These are phyloP conservation scores for Rhizopus delemar DNA, from an alignment of 371 early-diverging fungal species.

Conservation along the genomic window DNA sequence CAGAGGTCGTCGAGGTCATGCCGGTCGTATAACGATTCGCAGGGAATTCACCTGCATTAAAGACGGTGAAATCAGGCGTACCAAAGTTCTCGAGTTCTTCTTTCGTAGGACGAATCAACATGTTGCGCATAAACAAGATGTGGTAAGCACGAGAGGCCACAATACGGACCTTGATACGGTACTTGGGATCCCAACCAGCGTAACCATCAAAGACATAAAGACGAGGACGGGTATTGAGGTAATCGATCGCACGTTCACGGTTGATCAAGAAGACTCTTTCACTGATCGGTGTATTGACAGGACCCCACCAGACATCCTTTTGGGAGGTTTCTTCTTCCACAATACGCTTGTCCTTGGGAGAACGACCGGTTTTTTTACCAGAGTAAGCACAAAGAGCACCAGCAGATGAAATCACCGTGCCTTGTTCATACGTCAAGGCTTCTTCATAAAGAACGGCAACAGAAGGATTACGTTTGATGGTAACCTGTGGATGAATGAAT, in stretches of 20 bases:
- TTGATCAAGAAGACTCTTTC: slow-evolving; percentile 92
- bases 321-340: slow-evolving; percentile 83
- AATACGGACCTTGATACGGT: slow-evolving; percentile 95
- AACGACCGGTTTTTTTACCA: slow-evolving; percentile 89
- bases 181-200: slow-evolving; percentile 95
- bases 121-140: slow-evolving; percentile 96
- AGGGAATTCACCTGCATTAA: slow-evolving; percentile 97
- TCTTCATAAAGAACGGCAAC: slow-evolving; percentile 93
- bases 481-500: slow-evolving; percentile 33
- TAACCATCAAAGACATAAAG: slow-evolving; percentile 96
- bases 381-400: slow-evolving; percentile 93
- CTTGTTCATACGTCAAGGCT: slow-evolving; percentile 86
- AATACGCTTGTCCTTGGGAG: slow-evolving; percentile 95
- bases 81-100: slow-evolving; percentile 93
- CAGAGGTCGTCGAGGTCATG: slow-evolving; percentile 93
- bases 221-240: slow-evolving; percentile 91
- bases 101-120: slow-evolving; percentile 94
- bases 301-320: slow-evolving; percentile 95
- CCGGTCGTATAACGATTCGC: slow-evolving; percentile 96
- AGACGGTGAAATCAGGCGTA: slow-evolving; percentile 95
- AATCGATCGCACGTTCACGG: slow-evolving; percentile 95
- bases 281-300: slow-evolving; percentile 90
- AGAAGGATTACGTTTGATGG: slow-evolving; percentile 73
- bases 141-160: slow-evolving; percentile 96
- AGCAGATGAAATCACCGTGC: slow-evolving; percentile 86